Evolutionary conservation across 2,329 filamentous ascomycete species (phyloP), one percentile per base, ranked within the genome.

Genomic region (Plenodomus lindquistii): DNA sequence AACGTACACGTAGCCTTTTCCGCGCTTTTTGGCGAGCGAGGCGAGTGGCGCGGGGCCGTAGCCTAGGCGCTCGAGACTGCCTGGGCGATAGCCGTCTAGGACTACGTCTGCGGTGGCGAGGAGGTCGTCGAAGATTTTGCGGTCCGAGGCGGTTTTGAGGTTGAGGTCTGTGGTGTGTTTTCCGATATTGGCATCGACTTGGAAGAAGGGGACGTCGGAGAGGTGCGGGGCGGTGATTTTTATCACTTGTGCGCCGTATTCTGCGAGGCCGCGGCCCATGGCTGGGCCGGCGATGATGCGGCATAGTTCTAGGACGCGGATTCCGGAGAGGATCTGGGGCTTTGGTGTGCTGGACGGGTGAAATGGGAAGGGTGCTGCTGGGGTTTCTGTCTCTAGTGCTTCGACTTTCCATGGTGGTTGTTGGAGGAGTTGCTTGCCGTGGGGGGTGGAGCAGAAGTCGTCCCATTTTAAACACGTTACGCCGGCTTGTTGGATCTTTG

Each of bases 231-330:
- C 84, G 2, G 86, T 90, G 38, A 91, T 78, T 60, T 89, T 88
- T 56, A 91, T 78, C 0, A 91, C 87, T 44, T 86, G 81, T 7
- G 88, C 88, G 2, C 88, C 88, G 63, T 90, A 86, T 53, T 89
- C 87, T n/a, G 85, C 86, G 0, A 91, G 78, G 1, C 85, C 85
- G 22, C 86, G 82, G 2, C 84, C 84, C 56, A 91, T 85, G 4
- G 85, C 83, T n/a, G 87, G 87, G 0, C 87, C 87, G 3, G 88
- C 88, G 54, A 91, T 89, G 61, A 91, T 85, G 35, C 87, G 84
- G 63, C 86, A 88, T 22, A 91, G 74, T 64, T 92, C 88, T 4
- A 91, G 78, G 5, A 91, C 87, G 55, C 86, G 87, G 66, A 91
- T 78, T 0, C 87, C 87, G 6, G 63, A 77, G 50, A 75, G 84